Evolutionary conservation across 2,329 filamentous ascomycete genomes (phyloP).

Genomic region (Fusarium sp.): DNA sequence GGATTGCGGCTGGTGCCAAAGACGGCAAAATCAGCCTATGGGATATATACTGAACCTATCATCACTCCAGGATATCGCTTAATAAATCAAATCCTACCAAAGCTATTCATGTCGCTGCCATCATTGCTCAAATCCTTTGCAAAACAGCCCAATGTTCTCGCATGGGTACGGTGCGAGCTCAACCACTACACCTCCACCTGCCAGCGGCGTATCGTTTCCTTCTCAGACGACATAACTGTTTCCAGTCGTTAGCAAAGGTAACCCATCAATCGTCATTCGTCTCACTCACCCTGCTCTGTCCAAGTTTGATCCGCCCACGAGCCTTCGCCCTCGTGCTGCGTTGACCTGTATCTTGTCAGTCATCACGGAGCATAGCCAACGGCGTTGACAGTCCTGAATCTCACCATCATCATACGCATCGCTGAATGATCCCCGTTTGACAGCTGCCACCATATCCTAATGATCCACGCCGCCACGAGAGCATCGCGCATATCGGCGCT

Average conservation of each 20-base stretch:
- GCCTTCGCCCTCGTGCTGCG: slow-evolving; percentile 23
- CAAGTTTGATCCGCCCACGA: not conserved
- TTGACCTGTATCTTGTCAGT: slow-evolving; percentile 28
- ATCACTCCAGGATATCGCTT: not conserved
- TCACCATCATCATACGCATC: slow-evolving; percentile 32
- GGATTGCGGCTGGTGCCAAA: slow-evolving; percentile 91
- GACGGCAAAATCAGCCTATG: slow-evolving; percentile 96
- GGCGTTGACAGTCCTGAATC: not conserved
- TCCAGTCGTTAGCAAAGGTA: not conserved
- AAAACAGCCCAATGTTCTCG: not conserved
- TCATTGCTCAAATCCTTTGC: not conserved
- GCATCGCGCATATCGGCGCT: slow-evolving; percentile 46
- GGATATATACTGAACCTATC: slow-evolving; percentile 80
- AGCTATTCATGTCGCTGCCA: not conserved
- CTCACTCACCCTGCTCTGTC: not conserved
- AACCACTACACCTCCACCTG: not conserved
- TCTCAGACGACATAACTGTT: not conserved
- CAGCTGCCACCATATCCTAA: slow-evolving; percentile 50
- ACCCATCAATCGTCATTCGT: not conserved
- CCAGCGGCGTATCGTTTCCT: not conserved
- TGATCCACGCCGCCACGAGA: slow-evolving; percentile 51
- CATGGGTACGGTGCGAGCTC: not conserved
- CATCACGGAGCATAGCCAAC: not conserved
- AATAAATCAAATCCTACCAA: not conserved
- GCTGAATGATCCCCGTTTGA: slow-evolving; percentile 47